Percentiles rank a stretch among this genome's conserved stretches.
Conservation (phyloP, 495 filamentous ascomycete genomes). For the Penicillium flavigenum region DNA sequence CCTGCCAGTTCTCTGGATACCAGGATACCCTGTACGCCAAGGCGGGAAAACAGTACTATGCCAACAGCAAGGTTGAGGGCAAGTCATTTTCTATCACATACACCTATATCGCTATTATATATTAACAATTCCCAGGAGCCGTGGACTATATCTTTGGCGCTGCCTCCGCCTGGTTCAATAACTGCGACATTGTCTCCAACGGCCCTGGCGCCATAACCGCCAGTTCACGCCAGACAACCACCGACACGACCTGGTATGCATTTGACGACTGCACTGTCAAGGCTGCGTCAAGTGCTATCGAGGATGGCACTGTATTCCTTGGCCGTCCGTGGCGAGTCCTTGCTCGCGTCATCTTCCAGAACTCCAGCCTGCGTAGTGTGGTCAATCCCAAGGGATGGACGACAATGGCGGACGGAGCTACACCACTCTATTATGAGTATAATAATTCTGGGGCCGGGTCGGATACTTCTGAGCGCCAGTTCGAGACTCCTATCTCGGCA, state of each 20-base stretch:
- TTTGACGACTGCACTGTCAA: conserved; percentile 58
- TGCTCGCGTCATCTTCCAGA: conserved; percentile 65
- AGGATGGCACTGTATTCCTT: conserved; percentile 59
- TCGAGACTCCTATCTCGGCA: conserved; percentile 48
- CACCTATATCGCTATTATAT: not conserved
- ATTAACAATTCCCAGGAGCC: conserved; percentile 20
- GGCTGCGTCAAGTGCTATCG: conserved; percentile 44
- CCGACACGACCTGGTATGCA: conserved; percentile 60
- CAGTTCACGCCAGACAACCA: conserved; percentile 52
- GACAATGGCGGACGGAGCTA: conserved; percentile 45
- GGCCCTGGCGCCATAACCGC: conserved; percentile 54
- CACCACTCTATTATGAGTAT: conserved; percentile 57
- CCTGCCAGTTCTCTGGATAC: conserved; percentile 56
- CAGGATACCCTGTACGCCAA: conserved; percentile 66
- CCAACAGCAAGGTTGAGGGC: conserved; percentile 55
- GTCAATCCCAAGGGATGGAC: conserved; percentile 64
- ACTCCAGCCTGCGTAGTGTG: conserved; percentile 52
- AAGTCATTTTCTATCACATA: conserved; percentile 7
- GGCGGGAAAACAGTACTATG: conserved; percentile 57
- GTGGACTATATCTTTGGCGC: conserved; percentile 69
- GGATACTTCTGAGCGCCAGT: conserved; percentile 53
- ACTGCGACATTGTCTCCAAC: conserved; percentile 57
- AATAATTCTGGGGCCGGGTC: conserved; percentile 59
- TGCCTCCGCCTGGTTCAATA: conserved; percentile 63
- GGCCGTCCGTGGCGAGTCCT: conserved; percentile 67